Evolutionary conservation across 179 eudicot genomes (phyloP).

Genomic region (Dionaea muscipula): DNA sequence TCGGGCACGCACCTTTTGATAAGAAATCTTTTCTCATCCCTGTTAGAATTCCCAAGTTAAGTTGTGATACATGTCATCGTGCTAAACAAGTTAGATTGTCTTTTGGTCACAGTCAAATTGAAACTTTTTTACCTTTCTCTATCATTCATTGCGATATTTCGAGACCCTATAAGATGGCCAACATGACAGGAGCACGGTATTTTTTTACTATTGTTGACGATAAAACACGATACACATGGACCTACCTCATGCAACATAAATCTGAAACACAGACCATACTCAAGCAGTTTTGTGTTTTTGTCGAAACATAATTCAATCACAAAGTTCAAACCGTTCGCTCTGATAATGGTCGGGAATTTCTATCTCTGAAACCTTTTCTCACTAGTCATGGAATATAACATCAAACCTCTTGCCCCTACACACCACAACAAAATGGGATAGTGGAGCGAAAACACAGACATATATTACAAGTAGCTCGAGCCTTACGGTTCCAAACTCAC

Average conservation of each 20-base stretch:
- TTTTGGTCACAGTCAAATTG: background rate
- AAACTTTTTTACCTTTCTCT: background rate
- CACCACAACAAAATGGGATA: background rate
- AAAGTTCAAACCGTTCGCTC: background rate
- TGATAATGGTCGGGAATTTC: background rate
- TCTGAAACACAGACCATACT: background rate
- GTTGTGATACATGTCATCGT: slow-evolving; percentile 1
- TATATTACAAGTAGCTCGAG: background rate
- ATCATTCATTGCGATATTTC: background rate
- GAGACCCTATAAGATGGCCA: background rate
- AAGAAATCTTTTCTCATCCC: background rate
- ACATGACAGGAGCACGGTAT: background rate
- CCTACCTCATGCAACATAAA: background rate
- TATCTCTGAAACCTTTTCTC: background rate
- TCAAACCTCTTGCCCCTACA: background rate
- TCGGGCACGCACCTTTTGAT: background rate
- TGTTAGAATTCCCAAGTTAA: background rate
- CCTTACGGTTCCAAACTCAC: background rate
- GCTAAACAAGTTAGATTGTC: background rate
- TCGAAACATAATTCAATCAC: background rate
- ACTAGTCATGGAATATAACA: background rate
- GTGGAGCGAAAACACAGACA: background rate
- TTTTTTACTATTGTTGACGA: slow-evolving; percentile 1
- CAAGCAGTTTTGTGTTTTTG: background rate
- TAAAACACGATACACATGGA: background rate